Evolutionary conservation across 129 eudicot genomes (phyloP), one percentile per base, ranked within the genome.

Genomic region (Pseudognaphalium luteoalbum): DNA sequence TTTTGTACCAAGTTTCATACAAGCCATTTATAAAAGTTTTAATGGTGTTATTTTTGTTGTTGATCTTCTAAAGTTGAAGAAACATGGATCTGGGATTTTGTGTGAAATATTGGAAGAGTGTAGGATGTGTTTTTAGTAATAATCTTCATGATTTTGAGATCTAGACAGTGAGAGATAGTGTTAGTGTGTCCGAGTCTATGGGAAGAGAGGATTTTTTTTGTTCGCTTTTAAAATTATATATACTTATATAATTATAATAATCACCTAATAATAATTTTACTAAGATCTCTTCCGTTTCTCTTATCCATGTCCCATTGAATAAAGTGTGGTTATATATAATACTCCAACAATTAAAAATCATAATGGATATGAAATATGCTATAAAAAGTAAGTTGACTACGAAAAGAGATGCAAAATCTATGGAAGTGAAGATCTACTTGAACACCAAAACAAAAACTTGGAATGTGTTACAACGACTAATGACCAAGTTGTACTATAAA

Each of bases 1-100:
- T 86, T 88, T 88, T 20, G 93, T 84, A 67, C 96, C 96, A 28
- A 90, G 83, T 66, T 81, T 84, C 93, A 90, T 68, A 74, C 50
- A 84, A 14, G 93, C 93, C 96, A 90, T 90, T 11, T 15, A 30
- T 78, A 64, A 30, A 67, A 66, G 79, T 66, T 8, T 25, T 0
- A 56, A 39, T 19, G 42, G 19, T 76, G 9, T 37, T 32, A 39
- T 70, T 39, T 1, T 60, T 47, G 66, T 70, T 29, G 25, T n/a
- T 56, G 28, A 17, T 20, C 60, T 64, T 17, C 16, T 11, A 37
- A 71, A 74, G 39, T 81, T 57, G 62, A 72, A 66, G 61, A 68
- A 79, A 51, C 77, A 79, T 68, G 67, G 70, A 81, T 56, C 35
- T 4, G 72, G 59, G 81, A 5, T 57, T 56, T 28, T 2, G 15